Evolutionary conservation across 305 asterid genomes (phyloP), one percentile per base, ranked within the genome.

Genomic region (Fraxinus latifolia): DNA sequence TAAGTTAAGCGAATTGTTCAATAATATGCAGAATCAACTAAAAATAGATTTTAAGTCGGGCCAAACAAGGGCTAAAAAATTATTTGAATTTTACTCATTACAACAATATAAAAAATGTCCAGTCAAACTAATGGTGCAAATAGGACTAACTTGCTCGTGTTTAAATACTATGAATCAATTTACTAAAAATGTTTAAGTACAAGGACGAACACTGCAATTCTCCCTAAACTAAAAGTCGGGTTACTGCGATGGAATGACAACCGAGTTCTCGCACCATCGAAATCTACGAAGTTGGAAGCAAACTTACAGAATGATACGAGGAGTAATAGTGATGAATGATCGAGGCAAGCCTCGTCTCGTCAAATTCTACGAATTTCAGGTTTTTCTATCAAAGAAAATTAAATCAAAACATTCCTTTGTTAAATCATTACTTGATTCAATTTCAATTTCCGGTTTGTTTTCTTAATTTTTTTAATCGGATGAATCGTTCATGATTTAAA

Each of bases 321-420:
- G 97, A 44, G 98, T 95, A 79, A 90, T 95, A 31, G 85, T 95
- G 77, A 91, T 95, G 98, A 95, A 92, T 84, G 96, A 93, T 84
- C 94, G 90, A 86, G 99, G 98, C 83, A 94, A 95, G 83, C 94
- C 99, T 77, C 97, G 98, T 80, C 95, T 95, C 85, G 89, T 94
- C 89, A 95, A 93, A 84, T 95, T 95, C 87, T 95, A 90, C 77
- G 92, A 91, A 50, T 91, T 86, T 86, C 95, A 92, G 95, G 98
- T 93, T 39, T 50, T 7, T 23, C 5, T 8, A 15, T 67, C 23
- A 17, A 1, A 2, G 31, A 76, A 5, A 32, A 76, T 60, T 53
- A 74, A 21, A 33, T 68, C 62, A 75, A 9, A 7, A 77, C 5
- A 5, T 42, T 34, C 37, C 72, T 23, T 50, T n/a, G 21, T 50